Evolutionary conservation across 495 filamentous ascomycete genomes (phyloP).

Genomic region (Aspergillus coremiiformis): DNA sequence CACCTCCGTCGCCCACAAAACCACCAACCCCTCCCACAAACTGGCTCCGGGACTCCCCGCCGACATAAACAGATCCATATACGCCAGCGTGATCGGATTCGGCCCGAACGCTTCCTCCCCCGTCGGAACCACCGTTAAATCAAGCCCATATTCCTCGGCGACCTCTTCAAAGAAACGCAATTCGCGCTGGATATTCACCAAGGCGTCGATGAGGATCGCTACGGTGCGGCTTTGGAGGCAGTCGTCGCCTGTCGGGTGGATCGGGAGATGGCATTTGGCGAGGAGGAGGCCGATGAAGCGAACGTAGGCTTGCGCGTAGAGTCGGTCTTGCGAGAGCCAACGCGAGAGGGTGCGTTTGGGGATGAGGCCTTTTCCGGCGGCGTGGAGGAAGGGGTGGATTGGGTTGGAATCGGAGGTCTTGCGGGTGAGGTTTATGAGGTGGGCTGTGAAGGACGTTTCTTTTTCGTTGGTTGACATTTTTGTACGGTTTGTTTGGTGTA

Average conservation of each 20-base stretch:
- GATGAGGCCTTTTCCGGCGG: constrained; percentile 57
- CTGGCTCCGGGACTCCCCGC: constrained; percentile 37
- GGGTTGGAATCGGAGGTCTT: constrained; percentile 49
- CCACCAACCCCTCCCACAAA: constrained; percentile 58
- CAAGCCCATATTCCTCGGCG: constrained; percentile 52
- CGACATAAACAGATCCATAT: constrained; percentile 50
- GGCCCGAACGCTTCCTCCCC: constrained; percentile 21
- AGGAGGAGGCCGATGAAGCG: constrained; percentile 62
- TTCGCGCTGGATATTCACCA: constrained; percentile 60
- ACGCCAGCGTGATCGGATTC: constrained; percentile 39
- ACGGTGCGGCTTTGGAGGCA: constrained; percentile 39
- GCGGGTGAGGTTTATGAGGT: constrained; percentile 23
- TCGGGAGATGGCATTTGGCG: constrained; percentile 52
- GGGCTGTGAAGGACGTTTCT: constrained; percentile 23
- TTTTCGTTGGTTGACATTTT: background rate
- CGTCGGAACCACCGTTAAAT: constrained; percentile 24
- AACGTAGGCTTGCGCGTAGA: constrained; percentile 68
- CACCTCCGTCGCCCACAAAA: constrained; percentile 69
- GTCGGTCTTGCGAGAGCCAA: constrained; percentile 70
- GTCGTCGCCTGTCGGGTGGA: constrained; percentile 9
- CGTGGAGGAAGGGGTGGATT: constrained; percentile 58
- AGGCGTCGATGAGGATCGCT: constrained; percentile 53
- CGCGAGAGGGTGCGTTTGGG: constrained; percentile 47
- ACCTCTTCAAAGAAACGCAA: constrained; percentile 61
- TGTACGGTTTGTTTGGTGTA: background rate